Conservation (phyloP, 2,329 filamentous ascomycete genomes). For the Ophiosphaerella herpotricha region DNA sequence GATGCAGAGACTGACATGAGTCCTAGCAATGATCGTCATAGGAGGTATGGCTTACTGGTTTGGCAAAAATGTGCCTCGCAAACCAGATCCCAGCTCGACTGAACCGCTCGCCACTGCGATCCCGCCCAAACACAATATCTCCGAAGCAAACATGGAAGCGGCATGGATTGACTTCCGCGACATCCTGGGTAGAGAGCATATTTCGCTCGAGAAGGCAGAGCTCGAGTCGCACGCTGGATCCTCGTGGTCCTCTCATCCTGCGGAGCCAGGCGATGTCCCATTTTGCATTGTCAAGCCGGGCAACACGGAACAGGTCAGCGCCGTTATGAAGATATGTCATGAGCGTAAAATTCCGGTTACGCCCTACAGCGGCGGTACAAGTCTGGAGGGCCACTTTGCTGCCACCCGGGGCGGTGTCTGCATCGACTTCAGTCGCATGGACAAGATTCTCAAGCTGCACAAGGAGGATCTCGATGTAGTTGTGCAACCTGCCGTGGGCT, state of each 20-base stretch:
- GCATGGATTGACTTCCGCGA: constrained; percentile 67
- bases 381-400: constrained; percentile 85
- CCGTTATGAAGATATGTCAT: constrained; percentile 88
- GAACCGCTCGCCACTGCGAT: constrained; percentile 55
- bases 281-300: constrained; percentile 74
- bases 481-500: constrained; percentile 72
- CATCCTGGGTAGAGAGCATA: constrained; percentile 65
- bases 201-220: constrained; percentile 62
- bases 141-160: constrained; percentile 63
- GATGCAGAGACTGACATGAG: constrained; percentile 6
- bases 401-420: constrained; percentile 82
- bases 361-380: constrained; percentile 85
- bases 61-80: constrained; percentile 55
- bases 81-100: constrained; percentile 60
- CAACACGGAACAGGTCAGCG: constrained; percentile 81
- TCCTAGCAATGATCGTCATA: constrained; percentile 56
- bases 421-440: constrained; percentile 85
- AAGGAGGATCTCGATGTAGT: constrained; percentile 67
- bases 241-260: constrained; percentile 64
- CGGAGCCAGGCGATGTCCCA: constrained; percentile 49
- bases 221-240: constrained; percentile 63
- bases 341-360: constrained; percentile 80
- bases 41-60: constrained; percentile 61
- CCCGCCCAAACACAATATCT: constrained; percentile 60
- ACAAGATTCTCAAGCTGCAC: constrained; percentile 76